phyloP scores from a whole-genome alignment of 495 filamentous ascomycete genomes.

The Xeromyces bisporus region DNA sequence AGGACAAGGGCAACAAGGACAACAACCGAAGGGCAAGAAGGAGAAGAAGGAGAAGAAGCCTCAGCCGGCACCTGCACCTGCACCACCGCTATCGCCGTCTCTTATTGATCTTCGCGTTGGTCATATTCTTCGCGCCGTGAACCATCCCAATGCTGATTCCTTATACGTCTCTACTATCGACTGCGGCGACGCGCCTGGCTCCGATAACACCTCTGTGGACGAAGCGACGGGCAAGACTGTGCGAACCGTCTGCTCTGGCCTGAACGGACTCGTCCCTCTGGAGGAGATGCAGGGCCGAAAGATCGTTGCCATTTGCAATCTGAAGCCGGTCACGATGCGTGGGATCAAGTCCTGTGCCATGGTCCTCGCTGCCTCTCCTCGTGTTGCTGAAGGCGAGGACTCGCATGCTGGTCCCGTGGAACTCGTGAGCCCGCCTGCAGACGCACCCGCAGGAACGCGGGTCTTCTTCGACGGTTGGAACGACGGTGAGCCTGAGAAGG shows the following conservation, averaged over 20 bases:
- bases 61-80: constrained; percentile 43
- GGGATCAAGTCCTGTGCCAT: constrained; percentile 91
- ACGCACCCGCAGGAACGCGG: constrained; percentile 61
- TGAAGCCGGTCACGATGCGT: constrained; percentile 98
- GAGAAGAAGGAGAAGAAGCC: constrained; percentile 55
- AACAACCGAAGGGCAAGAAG: constrained; percentile 70
- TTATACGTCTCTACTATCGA: constrained; percentile 94
- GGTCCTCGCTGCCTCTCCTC: constrained; percentile 88
- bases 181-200: constrained; percentile 73
- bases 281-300: constrained; percentile 93
- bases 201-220: constrained; percentile 57
- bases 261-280: constrained; percentile 82
- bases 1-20: constrained; percentile 23
- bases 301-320: constrained; percentile 86
- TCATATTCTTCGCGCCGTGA: constrained; percentile 86
- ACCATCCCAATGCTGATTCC: constrained; percentile 92
- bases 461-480: constrained; percentile 89
- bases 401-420: constrained; percentile 83
- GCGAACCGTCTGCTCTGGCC: constrained; percentile 87
- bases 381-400: constrained; percentile 57
- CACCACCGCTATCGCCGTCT: constrained; percentile 57
- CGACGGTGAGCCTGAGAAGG: constrained; percentile 69
- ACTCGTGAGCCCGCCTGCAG: constrained; percentile 73
- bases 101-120: constrained; percentile 91
- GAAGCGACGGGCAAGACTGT: constrained; percentile 77